Evolutionary conservation across 257 asterid species (phyloP), one percentile per base, ranked within the genome.

Genomic region (Nicotiana noctiflora): DNA sequence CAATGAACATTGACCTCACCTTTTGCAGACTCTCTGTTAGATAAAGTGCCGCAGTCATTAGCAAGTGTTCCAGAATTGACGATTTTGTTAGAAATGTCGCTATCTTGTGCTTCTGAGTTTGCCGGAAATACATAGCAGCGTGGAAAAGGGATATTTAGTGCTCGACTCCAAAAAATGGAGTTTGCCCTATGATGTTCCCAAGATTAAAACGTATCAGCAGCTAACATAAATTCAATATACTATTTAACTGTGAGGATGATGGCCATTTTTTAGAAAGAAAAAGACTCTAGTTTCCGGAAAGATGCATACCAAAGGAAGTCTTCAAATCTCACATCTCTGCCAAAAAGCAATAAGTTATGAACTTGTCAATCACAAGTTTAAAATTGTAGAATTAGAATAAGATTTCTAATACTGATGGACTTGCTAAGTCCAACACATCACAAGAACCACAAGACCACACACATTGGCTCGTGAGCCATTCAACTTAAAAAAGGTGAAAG

Each of bases 141-240:
- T 7, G 97, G 97, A 72, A 92, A 79, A 44, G 99, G 99, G 85
- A 95, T 93, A 84, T 89, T 95, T 67, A 92, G 89, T 29, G 99
- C 99, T 72, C 99, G 92, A 82, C 95, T 90, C 99, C 99, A 95
- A 86, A 95, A 95, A 79, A 95, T 84, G 79, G 99, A 95, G 86
- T 93, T 93, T 75, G 98, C 99, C 99, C 99, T 95, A 88, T 56
- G 46, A 81, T 79, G 13, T 49, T 21, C 78, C 23, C n/a, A 10
- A 72, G 13, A 46, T 46, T 46, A 46, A 46, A 46, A 19, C 0
- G 8, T 23, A 85, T 86, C 1, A 87, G 89, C 81, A 44, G 82
- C 64, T 83, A 70, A 31, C 29, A 14, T 46, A 72, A 23, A 46
- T 3, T 49, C 49, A 49, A 13, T 23, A 46, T 23, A 46, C 25